A percentile compares a stretch with the other conserved stretches of the same genome.
Evolutionary conservation across 805 yeast genomes (phyloP).

Genomic region (Lipomyces yamanashiensis): DNA sequence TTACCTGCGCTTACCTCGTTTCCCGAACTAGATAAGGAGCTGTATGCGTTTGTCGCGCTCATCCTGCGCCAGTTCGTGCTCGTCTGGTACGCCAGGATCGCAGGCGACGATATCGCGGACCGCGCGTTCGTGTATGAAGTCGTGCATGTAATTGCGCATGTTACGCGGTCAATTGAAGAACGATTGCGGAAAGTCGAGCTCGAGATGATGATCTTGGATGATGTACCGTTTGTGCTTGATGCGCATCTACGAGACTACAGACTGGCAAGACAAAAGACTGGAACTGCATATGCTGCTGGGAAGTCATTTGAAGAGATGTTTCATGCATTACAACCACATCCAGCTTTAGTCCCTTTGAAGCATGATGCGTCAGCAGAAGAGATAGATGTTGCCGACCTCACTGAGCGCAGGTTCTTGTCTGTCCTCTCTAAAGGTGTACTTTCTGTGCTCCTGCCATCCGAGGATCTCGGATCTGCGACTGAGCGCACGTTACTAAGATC

Average conservation of each 20-base stretch:
- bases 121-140: slow-evolving; percentile 52
- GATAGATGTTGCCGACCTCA: slow-evolving; percentile 19
- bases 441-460: slow-evolving; percentile 49
- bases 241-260: slow-evolving; percentile 47
- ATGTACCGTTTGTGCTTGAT: slow-evolving; percentile 51
- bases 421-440: slow-evolving; percentile 48
- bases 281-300: slow-evolving; percentile 45
- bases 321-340: slow-evolving; percentile 46
- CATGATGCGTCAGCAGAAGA: slow-evolving; percentile 3
- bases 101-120: slow-evolving; percentile 45
- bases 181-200: slow-evolving; percentile 44
- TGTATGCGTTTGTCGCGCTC: slow-evolving; percentile 55
- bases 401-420: slow-evolving; percentile 46
- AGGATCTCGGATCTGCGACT: slow-evolving; percentile 49
- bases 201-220: slow-evolving; percentile 51
- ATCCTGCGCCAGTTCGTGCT: slow-evolving; percentile 54
- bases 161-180: slow-evolving; percentile 49
- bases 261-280: slow-evolving; percentile 41
- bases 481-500: slow-evolving; percentile 49
- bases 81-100: slow-evolving; percentile 52
- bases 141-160: slow-evolving; percentile 48
- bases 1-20: slow-evolving; percentile 36
- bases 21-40: slow-evolving; percentile 50
- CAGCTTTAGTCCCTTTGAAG: slow-evolving; percentile 42
- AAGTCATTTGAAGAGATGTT: slow-evolving; percentile 46